Percentiles rank a stretch among this genome's conserved stretches.
Evolutionary conservation across 768 basidiomycete species (phyloP).

Genomic region (Pleurotus pulmonarius): DNA sequence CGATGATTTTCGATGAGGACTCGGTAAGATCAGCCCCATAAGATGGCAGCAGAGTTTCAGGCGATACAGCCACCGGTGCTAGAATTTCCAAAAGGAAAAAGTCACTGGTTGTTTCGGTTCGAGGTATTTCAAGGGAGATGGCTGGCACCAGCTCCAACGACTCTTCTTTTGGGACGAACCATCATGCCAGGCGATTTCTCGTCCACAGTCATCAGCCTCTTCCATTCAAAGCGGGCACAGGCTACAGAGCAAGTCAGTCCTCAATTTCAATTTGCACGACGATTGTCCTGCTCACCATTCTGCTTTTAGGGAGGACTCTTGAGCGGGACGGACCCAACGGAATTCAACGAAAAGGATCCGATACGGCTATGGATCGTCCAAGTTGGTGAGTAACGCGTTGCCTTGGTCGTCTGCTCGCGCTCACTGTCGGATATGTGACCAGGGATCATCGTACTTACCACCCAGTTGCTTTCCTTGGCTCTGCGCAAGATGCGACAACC

Average conservation of each 20-base stretch:
- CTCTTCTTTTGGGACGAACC: neutral
- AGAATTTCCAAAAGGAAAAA: no score
- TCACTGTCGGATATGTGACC: neutral
- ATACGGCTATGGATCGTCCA: constrained; percentile 76
- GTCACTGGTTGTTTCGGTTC: neutral
- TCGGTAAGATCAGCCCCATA: neutral
- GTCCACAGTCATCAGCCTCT: constrained; percentile 29
- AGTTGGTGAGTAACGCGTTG: constrained; percentile 47
- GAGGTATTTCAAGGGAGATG: neutral
- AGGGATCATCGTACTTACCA: constrained; percentile 83
- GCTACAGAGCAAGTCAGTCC: constrained; percentile 37
- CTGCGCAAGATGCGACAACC: constrained; percentile 82
- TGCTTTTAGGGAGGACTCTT: constrained; percentile 64
- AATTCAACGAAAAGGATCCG: constrained; percentile 64
- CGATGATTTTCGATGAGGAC: constrained; percentile 48
- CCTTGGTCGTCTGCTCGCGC: neutral
- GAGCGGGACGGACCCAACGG: constrained; percentile 68
- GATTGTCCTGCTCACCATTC: neutral
- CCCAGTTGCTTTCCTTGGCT: constrained; percentile 68
- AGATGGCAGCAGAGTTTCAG: neutral
- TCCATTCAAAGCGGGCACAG: constrained; percentile 26
- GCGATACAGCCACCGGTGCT: no score
- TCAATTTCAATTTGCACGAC: neutral
- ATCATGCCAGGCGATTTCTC: constrained; percentile 36
- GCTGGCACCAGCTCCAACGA: neutral